Conservation (phyloP, 2,329 filamentous ascomycete species). For the Colletotrichum cereale region DNA sequence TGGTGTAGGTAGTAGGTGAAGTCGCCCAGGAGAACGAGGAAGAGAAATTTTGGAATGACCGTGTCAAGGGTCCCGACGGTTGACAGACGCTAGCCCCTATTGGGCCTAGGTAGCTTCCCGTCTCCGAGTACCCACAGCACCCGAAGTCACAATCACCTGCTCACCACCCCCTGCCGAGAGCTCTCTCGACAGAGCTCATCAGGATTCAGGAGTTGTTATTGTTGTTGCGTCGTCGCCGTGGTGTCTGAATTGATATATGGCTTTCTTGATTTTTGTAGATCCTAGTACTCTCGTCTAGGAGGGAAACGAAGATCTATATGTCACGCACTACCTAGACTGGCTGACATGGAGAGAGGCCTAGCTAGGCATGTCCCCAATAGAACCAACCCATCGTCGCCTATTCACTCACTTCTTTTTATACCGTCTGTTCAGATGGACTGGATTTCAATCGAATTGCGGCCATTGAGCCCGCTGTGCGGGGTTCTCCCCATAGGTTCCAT, state of each 20-base stretch:
- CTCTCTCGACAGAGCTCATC: not conserved
- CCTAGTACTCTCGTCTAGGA: not conserved
- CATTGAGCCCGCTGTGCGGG: slow-evolving; percentile 15
- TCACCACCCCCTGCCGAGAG: not conserved
- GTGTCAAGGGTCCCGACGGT: slow-evolving; percentile 18
- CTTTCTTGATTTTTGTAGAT: not conserved
- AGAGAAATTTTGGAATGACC: slow-evolving; percentile 28
- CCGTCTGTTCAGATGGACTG: not conserved
- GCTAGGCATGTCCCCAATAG: slow-evolving; percentile 15
- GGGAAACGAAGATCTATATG: not conserved
- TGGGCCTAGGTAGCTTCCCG: slow-evolving; percentile 6
- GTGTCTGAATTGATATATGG: not conserved
- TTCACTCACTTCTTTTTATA: not conserved
- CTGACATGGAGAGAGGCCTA: slow-evolving; percentile 12
- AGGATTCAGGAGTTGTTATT: not conserved
- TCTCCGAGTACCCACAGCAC: not conserved
- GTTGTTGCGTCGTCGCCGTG: not conserved
- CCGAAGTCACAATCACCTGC: not conserved
- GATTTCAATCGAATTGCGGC: slow-evolving; percentile 4
- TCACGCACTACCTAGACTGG: not conserved
- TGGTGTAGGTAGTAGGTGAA: not conserved
- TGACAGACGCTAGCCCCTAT: slow-evolving; percentile 11
- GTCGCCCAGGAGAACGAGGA: not conserved
- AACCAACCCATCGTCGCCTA: not conserved
- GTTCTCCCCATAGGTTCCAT: slow-evolving; percentile 11